Conservation (phyloP, 2,329 filamentous ascomycete species). For the Dothistroma pini region DNA sequence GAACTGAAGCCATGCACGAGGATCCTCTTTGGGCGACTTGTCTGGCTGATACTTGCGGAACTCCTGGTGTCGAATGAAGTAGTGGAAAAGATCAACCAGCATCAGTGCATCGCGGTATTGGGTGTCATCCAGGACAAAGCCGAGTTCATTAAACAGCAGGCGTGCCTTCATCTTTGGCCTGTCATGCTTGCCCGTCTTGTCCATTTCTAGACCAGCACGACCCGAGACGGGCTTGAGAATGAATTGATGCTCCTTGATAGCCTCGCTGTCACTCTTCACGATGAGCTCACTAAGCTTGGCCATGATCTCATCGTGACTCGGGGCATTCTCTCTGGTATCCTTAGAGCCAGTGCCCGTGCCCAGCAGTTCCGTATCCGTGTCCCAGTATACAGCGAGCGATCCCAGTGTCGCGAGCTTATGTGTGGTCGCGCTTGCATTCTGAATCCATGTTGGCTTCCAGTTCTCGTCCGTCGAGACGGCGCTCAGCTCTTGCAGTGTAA, state of each 20-base stretch:
- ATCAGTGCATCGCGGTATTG: slow-evolving; percentile 97
- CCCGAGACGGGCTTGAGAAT: slow-evolving; percentile 95
- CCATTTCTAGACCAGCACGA: slow-evolving; percentile 88
- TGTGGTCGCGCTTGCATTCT: slow-evolving; percentile 75
- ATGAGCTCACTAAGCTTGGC: slow-evolving; percentile 75
- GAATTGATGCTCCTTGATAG: slow-evolving; percentile 69
- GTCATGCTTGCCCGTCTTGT: slow-evolving; percentile 80
- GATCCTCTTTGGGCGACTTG: slow-evolving; percentile 79
- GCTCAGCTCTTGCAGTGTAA: slow-evolving; percentile 94
- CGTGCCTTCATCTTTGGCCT: slow-evolving; percentile 85
- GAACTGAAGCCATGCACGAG: slow-evolving; percentile 86
- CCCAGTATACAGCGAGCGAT: slow-evolving; percentile 94
- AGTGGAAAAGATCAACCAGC: slow-evolving; percentile 98
- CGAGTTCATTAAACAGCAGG: slow-evolving; percentile 93
- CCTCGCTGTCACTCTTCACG: slow-evolving; percentile 61
- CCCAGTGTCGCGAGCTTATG: slow-evolving; percentile 92
- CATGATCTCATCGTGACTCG: slow-evolving; percentile 73
- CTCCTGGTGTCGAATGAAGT: slow-evolving; percentile 95
- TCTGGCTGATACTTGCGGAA: slow-evolving; percentile 92
- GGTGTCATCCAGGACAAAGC: slow-evolving; percentile 93
- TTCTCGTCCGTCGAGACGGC: slow-evolving; percentile 92
- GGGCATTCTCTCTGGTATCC: slow-evolving; percentile 55
- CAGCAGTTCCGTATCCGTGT: slow-evolving; percentile 83
- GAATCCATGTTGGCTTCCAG: slow-evolving; percentile 95
- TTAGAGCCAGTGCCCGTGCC: slow-evolving; percentile 74